Conservation (phyloP, 1,139 yeast genomes). For the Pichia sp. region DNA sequence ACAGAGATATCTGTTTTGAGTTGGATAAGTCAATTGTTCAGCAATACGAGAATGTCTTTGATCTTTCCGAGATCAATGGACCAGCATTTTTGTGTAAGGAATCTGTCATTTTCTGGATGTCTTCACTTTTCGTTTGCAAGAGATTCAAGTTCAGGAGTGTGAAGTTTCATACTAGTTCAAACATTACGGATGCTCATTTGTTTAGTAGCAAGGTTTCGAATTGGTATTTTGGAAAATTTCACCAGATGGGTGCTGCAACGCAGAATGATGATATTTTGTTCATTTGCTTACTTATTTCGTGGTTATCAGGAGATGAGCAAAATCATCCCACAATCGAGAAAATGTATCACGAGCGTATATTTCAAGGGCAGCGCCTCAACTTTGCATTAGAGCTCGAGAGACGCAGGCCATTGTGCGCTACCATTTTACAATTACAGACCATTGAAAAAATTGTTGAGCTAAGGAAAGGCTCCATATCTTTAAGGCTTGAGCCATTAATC, state of each 20-base stretch:
- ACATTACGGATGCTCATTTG: slow-evolving; percentile 8
- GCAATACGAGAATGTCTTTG: slow-evolving; percentile 43
- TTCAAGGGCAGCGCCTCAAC: too few relatives aligned
- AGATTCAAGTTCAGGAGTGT: slow-evolving; percentile 26
- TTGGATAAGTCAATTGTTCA: slow-evolving; percentile 35
- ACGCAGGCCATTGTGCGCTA: too few relatives aligned
- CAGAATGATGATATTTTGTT: slow-evolving; percentile 17
- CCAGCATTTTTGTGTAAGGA: slow-evolving; percentile 42
- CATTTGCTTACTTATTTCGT: slow-evolving; percentile 34
- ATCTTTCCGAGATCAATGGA: slow-evolving; percentile 52
- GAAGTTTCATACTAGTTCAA: slow-evolving; percentile 13
- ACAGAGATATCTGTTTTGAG: not conserved
- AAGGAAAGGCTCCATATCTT: too few relatives aligned
- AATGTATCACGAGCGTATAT: too few relatives aligned
- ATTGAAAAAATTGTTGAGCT: too few relatives aligned
- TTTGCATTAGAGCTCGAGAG: too few relatives aligned
- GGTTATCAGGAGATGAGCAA: slow-evolving; percentile 37
- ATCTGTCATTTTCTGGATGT: slow-evolving; percentile 49
- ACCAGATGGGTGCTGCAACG: slow-evolving; percentile 14
- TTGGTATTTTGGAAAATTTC: slow-evolving; percentile 47
- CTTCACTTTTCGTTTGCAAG: slow-evolving; percentile 33
- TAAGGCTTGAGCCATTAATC: too few relatives aligned
- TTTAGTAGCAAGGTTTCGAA: slow-evolving; percentile 29
- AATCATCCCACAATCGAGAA: too few relatives aligned
- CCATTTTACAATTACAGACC: too few relatives aligned